Conservation (phyloP, 164 flowering plant genomes). For the Vitis rupestris region DNA sequence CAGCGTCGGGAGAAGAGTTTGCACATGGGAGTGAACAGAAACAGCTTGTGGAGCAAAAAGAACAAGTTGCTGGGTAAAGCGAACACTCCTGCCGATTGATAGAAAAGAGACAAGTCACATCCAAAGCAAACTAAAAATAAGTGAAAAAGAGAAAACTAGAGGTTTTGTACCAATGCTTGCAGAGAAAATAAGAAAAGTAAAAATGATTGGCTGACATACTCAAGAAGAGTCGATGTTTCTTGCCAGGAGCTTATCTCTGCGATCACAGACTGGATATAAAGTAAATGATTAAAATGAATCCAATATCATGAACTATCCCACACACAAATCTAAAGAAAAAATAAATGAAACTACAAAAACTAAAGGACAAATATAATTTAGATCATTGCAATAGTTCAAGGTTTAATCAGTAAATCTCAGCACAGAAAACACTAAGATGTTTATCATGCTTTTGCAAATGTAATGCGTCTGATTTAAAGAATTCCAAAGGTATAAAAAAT, state of each 20-base stretch:
- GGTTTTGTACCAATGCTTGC: neutral
- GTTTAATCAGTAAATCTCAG: too few species aligned
- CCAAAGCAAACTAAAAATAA: conserved; percentile 2
- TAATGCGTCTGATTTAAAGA: neutral
- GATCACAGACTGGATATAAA: conserved; percentile 69
- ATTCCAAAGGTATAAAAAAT: neutral
- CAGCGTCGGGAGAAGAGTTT: conserved; percentile 77
- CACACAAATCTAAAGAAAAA: neutral
- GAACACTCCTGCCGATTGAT: conserved; percentile 61
- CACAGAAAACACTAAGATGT: too few species aligned
- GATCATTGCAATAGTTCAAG: too few species aligned
- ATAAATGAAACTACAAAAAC: neutral
- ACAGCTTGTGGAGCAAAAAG: conserved; percentile 99
- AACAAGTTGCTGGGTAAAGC: conserved; percentile 96
- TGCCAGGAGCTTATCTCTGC: conserved; percentile 88
- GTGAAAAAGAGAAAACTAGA: neutral
- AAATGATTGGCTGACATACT: conserved; percentile 48
- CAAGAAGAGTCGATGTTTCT: conserved; percentile 84
- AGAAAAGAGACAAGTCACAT: neutral
- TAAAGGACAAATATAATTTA: too few species aligned
- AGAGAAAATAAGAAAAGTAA: neutral
- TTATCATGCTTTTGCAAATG: neutral
- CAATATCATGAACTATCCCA: neutral
- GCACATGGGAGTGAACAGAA: conserved; percentile 81
- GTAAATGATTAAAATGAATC: conserved; percentile 9